Base-by-base conservation (phyloP, 164 flowering plant species). In the Hamamelis virginiana region DNA sequence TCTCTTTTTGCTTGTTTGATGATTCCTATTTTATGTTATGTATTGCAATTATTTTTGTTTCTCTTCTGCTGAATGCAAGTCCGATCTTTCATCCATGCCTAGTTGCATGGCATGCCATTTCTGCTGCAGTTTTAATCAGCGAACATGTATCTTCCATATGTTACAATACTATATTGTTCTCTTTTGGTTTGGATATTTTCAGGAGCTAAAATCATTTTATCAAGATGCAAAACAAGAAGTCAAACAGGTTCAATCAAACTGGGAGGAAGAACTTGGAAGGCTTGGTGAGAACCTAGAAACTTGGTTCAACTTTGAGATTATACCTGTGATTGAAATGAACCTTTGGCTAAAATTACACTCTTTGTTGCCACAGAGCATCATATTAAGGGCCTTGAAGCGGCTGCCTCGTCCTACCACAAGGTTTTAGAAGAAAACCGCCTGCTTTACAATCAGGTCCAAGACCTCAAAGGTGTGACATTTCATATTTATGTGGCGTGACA, bases 391-490 rank as follows among this genome's bases (percentile, higher is more conserved):
- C 83, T 93, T 38, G 92, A 80, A 74, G 80, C 66, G 19, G 83
- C 93, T 22, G 79, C 97, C 23, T 77, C 85, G 38, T 84, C 90
- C 25, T 93, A 93, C 80, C 90, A 90, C 65, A 85, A 82, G 74
- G 85, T 91, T 62, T 69, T 94, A 41, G 96, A 86, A 64, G 98
- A 94, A 77, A 94, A 94, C 50, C 91, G 97, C 4, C 13, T 38
- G 51, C 87, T 94, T 22, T 90, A 85, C 81, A 91, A 91, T 85
- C 90, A 87, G 84, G 91, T 94, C 48, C 97, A 90, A 70, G 98
- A 94, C 68, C 88, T 94, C 8, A 94, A 89, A 86, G 98, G 98
- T 91, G 55, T 62, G 1, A 5, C 2, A 63, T 38, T 14, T 62
- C 33, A 41, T 62, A 10, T 53, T 56, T 48, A 27, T n/a, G n/a